These are phyloP conservation scores for Porcisia hertigi DNA, from an alignment of 208 protist species.

Conservation along the genomic window DNA sequence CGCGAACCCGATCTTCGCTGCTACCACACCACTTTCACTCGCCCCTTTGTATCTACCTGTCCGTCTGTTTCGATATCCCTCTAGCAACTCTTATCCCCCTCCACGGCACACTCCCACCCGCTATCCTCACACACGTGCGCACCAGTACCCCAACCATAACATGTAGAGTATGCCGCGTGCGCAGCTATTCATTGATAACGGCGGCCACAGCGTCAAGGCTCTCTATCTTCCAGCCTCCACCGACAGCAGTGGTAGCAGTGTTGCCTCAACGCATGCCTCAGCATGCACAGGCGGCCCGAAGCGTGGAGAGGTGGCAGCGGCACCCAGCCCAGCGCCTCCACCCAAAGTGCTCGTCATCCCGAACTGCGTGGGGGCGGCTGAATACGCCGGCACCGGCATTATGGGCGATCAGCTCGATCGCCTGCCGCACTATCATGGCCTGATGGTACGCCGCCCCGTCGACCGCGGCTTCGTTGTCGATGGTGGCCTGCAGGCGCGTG, in stretches of 20 bases:
- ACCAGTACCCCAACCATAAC: background rate
- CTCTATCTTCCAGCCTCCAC: conserved; percentile 49
- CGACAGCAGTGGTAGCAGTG: background rate
- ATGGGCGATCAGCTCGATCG: conserved; percentile 60
- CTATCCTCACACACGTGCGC: background rate
- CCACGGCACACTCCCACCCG: no score
- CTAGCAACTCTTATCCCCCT: no score
- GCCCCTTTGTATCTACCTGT: no score
- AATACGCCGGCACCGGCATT: conserved; percentile 68
- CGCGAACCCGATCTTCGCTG: no score
- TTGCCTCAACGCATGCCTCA: background rate
- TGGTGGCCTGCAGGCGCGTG: conserved; percentile 54
- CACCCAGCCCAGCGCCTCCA: background rate
- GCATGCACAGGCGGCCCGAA: background rate
- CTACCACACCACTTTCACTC: no score
- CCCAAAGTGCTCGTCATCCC: conserved; percentile 43
- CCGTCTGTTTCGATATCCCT: no score
- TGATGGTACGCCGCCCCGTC: conserved; percentile 81
- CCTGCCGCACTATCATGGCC: conserved; percentile 78
- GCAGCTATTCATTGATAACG: conserved; percentile 80
- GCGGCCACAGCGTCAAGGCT: conserved; percentile 74
- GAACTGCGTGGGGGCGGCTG: conserved; percentile 71
- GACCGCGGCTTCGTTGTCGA: conserved; percentile 81
- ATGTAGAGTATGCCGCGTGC: conserved; percentile 21
- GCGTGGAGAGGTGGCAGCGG: background rate